Evolutionary conservation across 257 asterid species (phyloP).

Genomic region (Solanum ossicruentum): DNA sequence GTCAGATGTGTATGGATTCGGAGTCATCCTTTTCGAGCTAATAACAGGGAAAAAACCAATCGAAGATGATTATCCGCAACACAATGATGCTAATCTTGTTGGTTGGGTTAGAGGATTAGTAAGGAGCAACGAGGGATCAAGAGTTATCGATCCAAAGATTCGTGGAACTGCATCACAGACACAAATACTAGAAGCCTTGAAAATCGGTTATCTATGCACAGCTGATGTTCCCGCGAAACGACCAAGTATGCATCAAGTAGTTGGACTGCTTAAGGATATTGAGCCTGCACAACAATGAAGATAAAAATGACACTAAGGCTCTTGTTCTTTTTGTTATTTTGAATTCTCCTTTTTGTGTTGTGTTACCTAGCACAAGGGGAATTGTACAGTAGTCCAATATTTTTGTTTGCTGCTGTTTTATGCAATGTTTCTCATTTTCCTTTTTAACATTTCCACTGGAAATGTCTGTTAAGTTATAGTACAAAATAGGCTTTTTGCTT

Average conservation of each 20-base stretch:
- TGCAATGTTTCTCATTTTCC: not conserved
- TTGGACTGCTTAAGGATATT: conserved; percentile 21
- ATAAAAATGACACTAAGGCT: not conserved
- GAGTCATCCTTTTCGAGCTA: conserved; percentile 17
- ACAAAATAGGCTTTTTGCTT: not conserved
- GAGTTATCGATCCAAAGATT: conserved; percentile 14
- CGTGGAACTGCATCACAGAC: conserved; percentile 6
- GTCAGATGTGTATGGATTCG: conserved; percentile 18
- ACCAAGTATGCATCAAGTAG: conserved; percentile 22
- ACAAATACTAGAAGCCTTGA: conserved; percentile 15
- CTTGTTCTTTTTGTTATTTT: not conserved
- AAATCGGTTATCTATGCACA: conserved; percentile 22
- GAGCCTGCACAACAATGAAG: not conserved
- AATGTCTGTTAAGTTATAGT: not conserved
- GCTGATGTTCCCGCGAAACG: conserved; percentile 16
- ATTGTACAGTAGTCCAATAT: conserved; percentile 3
- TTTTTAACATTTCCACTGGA: not conserved
- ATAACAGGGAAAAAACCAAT: conserved; percentile 16
- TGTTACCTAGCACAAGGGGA: not conserved
- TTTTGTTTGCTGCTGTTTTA: not conserved
- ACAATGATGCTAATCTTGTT: conserved; percentile 4
- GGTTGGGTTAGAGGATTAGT: conserved; percentile 19
- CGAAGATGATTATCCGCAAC: conserved; percentile 9
- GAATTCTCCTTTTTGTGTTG: not conserved
- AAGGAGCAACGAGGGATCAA: conserved; percentile 11